These are phyloP conservation scores for Vitis hybrid DNA, from an alignment of 177 flowering plant species.

Conservation along the genomic window DNA sequence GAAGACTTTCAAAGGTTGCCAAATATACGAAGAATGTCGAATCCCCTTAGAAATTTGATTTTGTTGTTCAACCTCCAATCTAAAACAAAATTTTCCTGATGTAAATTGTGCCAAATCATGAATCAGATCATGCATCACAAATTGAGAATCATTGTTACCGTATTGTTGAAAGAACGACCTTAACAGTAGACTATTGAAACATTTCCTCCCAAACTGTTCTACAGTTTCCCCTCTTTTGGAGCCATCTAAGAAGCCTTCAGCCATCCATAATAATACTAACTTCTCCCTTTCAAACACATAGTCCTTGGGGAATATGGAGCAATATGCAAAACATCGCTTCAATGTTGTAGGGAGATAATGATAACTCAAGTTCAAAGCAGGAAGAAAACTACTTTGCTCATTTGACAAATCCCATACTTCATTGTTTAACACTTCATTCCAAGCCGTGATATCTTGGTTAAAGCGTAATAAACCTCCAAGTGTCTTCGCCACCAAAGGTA, in stretches of 20 bases:
- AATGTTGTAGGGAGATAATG: constrained; percentile 31
- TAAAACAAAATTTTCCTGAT: constrained; percentile 19
- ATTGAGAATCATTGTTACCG: not conserved
- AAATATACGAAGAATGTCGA: constrained; percentile 26
- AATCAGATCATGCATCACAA: constrained; percentile 43
- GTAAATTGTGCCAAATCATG: constrained; percentile 33
- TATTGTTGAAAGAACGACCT: constrained; percentile 30
- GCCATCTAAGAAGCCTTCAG: constrained; percentile 26
- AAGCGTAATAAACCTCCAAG: constrained; percentile 27
- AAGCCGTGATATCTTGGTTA: not conserved
- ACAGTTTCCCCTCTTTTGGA: not conserved
- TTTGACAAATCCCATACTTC: constrained; percentile 26
- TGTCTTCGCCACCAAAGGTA: constrained; percentile 44
- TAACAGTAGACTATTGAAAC: constrained; percentile 20
- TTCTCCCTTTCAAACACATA: constrained; percentile 14
- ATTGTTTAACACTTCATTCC: constrained; percentile 20
- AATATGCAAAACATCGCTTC: constrained; percentile 37
- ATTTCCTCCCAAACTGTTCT: constrained; percentile 30
- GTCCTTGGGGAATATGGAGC: constrained; percentile 40
- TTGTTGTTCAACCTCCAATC: constrained; percentile 1
- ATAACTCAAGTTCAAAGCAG: constrained; percentile 34
- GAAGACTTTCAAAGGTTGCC: not conserved
- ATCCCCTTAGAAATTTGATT: not conserved
- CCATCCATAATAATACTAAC: constrained; percentile 38
- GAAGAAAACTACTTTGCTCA: constrained; percentile 16